Evolutionary conservation across 805 yeast genomes (phyloP).

Genomic region (Candida namnaoensis): DNA sequence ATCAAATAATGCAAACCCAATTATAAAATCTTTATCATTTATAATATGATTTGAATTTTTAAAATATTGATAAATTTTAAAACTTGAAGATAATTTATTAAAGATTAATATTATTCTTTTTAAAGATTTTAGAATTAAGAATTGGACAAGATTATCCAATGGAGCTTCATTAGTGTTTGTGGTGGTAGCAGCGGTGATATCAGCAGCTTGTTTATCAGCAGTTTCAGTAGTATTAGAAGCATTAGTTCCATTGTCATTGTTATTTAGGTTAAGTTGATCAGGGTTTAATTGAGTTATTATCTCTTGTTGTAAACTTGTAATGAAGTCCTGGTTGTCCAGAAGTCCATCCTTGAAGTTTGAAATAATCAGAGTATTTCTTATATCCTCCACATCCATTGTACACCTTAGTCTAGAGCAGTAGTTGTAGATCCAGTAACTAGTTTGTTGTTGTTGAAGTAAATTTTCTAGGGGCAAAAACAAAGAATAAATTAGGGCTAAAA

Average conservation of each 20-base stretch:
- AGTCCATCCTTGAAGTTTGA: constrained; percentile 10
- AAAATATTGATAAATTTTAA: constrained; percentile 2
- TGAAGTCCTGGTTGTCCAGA: constrained; percentile 10
- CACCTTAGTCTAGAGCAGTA: too few species aligned
- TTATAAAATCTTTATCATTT: constrained; percentile 2
- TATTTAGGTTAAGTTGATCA: constrained; percentile 1
- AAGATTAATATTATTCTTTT: constrained; percentile 18
- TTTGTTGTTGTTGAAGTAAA: too few species aligned
- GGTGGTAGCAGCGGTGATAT: too few species aligned
- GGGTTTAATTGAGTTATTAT: constrained; percentile 11
- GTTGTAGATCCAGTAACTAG: too few species aligned
- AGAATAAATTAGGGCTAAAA: too few species aligned
- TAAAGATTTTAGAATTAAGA: constrained; percentile 17
- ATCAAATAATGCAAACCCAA: constrained; percentile 12
- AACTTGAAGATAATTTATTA: constrained; percentile 6
- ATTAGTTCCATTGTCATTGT: not conserved
- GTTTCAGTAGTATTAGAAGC: too few species aligned
- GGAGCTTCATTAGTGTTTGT: too few species aligned
- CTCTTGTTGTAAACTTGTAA: constrained; percentile 15
- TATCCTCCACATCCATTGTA: constrained; percentile 1
- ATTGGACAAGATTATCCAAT: constrained; percentile 12
- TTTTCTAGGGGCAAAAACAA: too few species aligned
- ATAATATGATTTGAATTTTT: not conserved
- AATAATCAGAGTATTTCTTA: constrained; percentile 19
- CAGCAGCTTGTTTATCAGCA: too few species aligned